These are phyloP conservation scores for Amphichorda felina DNA, from an alignment of 2,329 filamentous ascomycete genomes.

Conservation along the genomic window DNA sequence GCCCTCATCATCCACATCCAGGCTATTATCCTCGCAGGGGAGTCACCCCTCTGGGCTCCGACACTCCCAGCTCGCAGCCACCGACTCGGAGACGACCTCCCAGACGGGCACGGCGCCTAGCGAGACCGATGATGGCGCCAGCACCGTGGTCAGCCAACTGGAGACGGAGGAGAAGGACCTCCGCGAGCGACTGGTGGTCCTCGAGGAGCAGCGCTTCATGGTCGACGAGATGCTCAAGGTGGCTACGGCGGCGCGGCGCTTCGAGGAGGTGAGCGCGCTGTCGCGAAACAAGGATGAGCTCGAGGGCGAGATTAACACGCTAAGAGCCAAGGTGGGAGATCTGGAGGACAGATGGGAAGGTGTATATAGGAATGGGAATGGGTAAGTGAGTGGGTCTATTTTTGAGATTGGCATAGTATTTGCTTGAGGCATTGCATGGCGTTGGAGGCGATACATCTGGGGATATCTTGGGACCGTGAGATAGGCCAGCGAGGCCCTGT, in stretches of 20 bases:
- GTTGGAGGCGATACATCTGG: no score
- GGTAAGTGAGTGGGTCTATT: no score
- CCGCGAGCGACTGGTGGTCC: conserved; percentile 66
- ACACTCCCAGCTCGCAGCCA: conserved; percentile 27
- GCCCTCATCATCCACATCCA: conserved; percentile 12
- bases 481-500: no score
- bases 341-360: conserved; percentile 51
- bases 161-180: conserved; percentile 78
- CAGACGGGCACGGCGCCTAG: conserved; percentile 13
- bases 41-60: conserved; percentile 27
- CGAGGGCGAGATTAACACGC: conserved; percentile 59
- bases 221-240: conserved; percentile 75
- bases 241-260: conserved; percentile 63
- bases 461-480: no score
- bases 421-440: conserved; percentile 8
- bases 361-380: conserved; percentile 22
- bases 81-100: conserved; percentile 31
- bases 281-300: conserved; percentile 74
- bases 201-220: conserved; percentile 87
- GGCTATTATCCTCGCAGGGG: conserved; percentile 19
- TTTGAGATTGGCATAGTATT: no score
- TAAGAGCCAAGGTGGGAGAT: conserved; percentile 52
- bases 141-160: conserved; percentile 43
- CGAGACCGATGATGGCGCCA: conserved; percentile 30
- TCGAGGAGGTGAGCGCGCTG: conserved; percentile 76